Evolutionary conservation across 768 basidiomycete species (phyloP).

Genomic region (Clathrus columnatus): DNA sequence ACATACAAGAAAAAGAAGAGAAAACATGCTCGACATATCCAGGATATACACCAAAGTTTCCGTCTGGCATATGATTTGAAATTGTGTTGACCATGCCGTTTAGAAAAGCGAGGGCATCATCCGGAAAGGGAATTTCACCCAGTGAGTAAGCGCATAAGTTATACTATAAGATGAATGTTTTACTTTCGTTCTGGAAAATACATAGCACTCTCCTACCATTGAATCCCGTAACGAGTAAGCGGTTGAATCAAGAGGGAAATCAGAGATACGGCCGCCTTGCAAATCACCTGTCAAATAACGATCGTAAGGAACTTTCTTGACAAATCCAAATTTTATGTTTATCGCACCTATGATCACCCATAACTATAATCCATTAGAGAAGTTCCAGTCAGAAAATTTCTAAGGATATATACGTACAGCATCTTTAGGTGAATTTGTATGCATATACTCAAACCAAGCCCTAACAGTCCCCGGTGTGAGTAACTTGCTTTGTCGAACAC

Average conservation of each 20-base stretch:
- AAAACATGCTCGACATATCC: neutral
- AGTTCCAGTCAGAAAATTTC: neutral
- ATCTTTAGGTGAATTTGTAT: neutral
- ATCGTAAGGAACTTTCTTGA: too few species aligned
- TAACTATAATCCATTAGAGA: too few species aligned
- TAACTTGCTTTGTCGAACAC: neutral
- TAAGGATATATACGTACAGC: neutral
- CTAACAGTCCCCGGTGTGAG: neutral
- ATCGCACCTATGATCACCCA: neutral
- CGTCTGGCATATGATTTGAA: too few species aligned
- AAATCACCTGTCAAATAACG: neutral
- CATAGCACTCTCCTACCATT: neutral
- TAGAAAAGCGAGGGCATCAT: neutral
- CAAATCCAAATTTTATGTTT: too few species aligned
- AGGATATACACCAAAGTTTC: slow-evolving; percentile 2
- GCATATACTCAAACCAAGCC: slow-evolving; percentile 5
- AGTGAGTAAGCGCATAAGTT: neutral
- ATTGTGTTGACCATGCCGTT: slow-evolving; percentile 1
- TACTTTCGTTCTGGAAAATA: neutral
- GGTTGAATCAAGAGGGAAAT: neutral
- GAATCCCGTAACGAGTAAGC: neutral
- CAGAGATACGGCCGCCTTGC: neutral
- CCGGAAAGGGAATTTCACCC: slow-evolving; percentile 1
- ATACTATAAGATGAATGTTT: neutral
- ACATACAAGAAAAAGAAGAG: neutral